Percentiles rank a stretch among this genome's conserved stretches.
Evolutionary conservation across 805 yeast species (phyloP).

Genomic region (Cyberlindnera amylophila): DNA sequence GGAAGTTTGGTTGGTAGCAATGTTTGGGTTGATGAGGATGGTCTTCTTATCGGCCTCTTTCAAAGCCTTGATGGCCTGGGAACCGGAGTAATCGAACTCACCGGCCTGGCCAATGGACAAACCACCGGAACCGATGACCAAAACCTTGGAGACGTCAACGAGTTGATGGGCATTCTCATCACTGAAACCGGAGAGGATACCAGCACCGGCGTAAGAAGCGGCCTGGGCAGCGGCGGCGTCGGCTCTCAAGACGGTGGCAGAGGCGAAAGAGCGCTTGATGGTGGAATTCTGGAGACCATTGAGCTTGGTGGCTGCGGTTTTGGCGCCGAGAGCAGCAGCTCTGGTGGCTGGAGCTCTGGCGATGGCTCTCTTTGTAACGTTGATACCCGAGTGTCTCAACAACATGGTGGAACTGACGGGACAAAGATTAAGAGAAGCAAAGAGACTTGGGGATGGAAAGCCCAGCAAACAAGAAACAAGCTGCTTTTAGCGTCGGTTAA

Average conservation of each 20-base stretch:
- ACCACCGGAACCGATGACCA: constrained; percentile 96
- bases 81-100: constrained; percentile 95
- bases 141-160: constrained; percentile 82
- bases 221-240: constrained; percentile 18
- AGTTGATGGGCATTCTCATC: constrained; percentile 61
- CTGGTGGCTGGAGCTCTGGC: constrained; percentile 16
- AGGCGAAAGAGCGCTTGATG: constrained; percentile 16
- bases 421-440: too few species aligned
- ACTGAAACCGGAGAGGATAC: constrained; percentile 50
- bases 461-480: background rate
- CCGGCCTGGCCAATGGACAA: constrained; percentile 98
- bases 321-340: constrained; percentile 9
- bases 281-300: constrained; percentile 3
- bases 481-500: background rate
- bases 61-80: constrained; percentile 95
- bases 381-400: constrained; percentile 27
- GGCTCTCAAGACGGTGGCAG: constrained; percentile 20
- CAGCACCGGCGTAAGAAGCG: constrained; percentile 56
- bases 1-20: constrained; percentile 95
- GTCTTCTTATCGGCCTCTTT: constrained; percentile 85
- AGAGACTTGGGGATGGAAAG: background rate
- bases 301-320: constrained; percentile 7
- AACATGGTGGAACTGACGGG: constrained; percentile 17
- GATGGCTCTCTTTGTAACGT: constrained; percentile 25
- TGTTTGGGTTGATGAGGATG: constrained; percentile 89